phyloP scores from a whole-genome alignment of 176 grass and related monocot genomes.

The Neostapfia colusana region DNA sequence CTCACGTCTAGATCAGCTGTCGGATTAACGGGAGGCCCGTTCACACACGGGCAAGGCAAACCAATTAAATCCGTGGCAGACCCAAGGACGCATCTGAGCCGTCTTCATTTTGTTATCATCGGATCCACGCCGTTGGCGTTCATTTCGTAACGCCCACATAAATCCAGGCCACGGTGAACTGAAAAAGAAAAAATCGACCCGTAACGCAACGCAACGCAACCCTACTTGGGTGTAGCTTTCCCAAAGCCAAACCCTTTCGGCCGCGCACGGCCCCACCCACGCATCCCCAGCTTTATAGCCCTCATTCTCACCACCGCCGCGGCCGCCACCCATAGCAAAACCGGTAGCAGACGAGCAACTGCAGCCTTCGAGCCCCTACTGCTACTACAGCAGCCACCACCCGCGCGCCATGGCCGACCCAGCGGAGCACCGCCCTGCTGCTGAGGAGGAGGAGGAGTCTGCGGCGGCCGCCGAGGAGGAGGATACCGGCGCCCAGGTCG shows the following conservation, averaged over 20 bases:
- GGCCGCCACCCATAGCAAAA: constrained; percentile 34
- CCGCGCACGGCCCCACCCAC: constrained; percentile 35
- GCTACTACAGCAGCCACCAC: background rate
- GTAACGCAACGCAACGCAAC: background rate
- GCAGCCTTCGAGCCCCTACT: background rate
- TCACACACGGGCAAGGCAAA: background rate
- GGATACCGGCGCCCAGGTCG: constrained; percentile 84
- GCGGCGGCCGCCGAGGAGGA: constrained; percentile 71
- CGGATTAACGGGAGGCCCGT: background rate
- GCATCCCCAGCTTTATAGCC: constrained; percentile 21
- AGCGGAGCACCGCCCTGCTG: constrained; percentile 42
- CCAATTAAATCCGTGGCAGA: background rate
- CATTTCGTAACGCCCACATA: background rate
- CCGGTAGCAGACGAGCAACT: background rate
- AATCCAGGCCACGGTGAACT: background rate
- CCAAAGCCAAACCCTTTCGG: constrained; percentile 39
- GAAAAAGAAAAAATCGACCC: background rate
- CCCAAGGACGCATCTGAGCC: background rate
- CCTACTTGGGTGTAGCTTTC: constrained; percentile 34
- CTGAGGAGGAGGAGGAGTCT: constrained; percentile 52
- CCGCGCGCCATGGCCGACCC: constrained; percentile 51
- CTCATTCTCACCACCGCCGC: constrained; percentile 22
- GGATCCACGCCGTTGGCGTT: background rate
- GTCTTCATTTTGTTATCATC: background rate
- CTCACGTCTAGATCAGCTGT: background rate